Evolutionary conservation across 2,329 filamentous ascomycete genomes (phyloP).

Genomic region (Pseudogymnoascus verrucosus): DNA sequence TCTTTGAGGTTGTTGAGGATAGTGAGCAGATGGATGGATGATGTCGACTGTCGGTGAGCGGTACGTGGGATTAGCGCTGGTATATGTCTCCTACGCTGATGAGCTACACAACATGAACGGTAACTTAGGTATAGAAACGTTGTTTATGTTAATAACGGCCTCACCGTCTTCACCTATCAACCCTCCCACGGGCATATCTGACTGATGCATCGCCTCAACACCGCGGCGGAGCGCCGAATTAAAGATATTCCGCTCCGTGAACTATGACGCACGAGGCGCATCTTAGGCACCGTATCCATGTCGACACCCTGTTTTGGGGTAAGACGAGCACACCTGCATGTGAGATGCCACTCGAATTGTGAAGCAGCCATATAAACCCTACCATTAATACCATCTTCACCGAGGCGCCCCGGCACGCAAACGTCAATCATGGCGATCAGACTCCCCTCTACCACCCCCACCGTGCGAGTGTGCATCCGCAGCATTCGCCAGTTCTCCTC

Average conservation of each 20-base stretch:
- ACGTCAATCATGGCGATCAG: constrained; percentile 1
- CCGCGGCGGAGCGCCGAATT: neutral
- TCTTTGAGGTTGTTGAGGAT: neutral
- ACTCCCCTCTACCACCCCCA: neutral
- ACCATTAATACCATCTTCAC: neutral
- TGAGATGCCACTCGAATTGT: neutral
- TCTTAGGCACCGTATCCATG: neutral
- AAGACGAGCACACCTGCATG: constrained; percentile 2
- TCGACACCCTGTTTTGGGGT: neutral
- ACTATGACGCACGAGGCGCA: constrained; percentile 6
- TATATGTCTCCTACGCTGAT: neutral
- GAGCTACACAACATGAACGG: neutral
- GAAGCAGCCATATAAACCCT: constrained; percentile 6
- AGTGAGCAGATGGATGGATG: neutral
- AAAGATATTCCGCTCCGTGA: constrained; percentile 7
- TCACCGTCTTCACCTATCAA: constrained; percentile 7
- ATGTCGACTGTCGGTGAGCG: neutral
- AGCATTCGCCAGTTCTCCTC: constrained; percentile 8
- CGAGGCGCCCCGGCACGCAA: neutral
- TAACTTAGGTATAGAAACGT: neutral
- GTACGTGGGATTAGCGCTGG: neutral
- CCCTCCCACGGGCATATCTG: neutral
- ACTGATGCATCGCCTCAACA: neutral
- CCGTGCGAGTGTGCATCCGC: neutral
- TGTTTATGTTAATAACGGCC: neutral